Evolutionary conservation across 441 rosid genomes (phyloP).

Genomic region (Bocquillonia castaneifolia): DNA sequence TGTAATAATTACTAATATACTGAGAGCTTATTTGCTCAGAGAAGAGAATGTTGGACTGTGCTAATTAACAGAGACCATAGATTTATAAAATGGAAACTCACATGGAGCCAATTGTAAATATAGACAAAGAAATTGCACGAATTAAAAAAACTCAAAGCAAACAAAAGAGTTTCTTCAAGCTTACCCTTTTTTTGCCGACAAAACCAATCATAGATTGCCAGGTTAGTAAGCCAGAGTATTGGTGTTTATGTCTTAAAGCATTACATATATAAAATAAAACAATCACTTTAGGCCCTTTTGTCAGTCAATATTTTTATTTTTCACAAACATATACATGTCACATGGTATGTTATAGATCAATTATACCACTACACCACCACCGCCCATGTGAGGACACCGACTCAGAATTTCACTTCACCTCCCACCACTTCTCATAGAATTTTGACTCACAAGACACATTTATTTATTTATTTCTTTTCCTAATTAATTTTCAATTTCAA

Average conservation of each 20-base stretch:
- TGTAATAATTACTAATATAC: not conserved
- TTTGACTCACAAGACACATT: too few species aligned
- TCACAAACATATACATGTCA: not conserved
- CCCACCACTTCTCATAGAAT: too few species aligned
- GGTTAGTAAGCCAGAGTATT: not conserved
- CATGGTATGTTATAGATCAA: not conserved
- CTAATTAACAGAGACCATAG: not conserved
- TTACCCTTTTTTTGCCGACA: conserved; percentile 13
- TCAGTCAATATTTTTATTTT: not conserved
- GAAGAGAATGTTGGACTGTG: conserved; percentile 2
- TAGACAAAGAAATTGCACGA: not conserved
- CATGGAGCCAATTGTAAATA: not conserved
- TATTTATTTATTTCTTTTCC: too few species aligned
- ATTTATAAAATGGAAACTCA: not conserved
- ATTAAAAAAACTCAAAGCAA: not conserved
- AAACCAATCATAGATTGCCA: conserved; percentile 26
- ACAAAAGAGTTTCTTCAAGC: too few species aligned
- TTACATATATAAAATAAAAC: not conserved
- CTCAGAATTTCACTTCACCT: not conserved
- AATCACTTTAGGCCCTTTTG: not conserved
- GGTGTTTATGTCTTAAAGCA: not conserved
- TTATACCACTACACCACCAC: not conserved
- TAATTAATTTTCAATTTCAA: too few species aligned
- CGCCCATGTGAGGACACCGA: conserved; percentile 8
- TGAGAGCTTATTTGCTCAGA: not conserved